Evolutionary conservation across 768 basidiomycete species (phyloP).

Genomic region (Amyloporia xantha): DNA sequence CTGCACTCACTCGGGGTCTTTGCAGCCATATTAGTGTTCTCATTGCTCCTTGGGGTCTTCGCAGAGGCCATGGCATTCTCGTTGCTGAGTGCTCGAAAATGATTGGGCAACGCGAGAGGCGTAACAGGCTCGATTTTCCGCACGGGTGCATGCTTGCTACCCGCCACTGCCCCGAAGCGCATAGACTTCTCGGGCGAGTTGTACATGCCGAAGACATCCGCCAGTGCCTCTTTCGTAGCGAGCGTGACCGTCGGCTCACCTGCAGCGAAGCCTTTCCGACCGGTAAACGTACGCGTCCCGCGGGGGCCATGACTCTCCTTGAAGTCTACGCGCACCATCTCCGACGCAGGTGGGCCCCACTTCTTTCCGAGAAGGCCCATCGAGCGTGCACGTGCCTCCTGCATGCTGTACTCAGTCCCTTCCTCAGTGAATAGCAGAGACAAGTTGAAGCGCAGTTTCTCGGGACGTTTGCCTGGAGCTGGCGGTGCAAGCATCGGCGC

Average conservation of each 20-base stretch:
- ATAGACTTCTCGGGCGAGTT: constrained; percentile 81
- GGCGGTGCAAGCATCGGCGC: constrained; percentile 69
- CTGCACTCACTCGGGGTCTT: constrained; percentile 1
- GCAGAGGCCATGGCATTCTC: constrained; percentile 21
- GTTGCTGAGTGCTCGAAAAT: constrained; percentile 13
- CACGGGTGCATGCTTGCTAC: constrained; percentile 69
- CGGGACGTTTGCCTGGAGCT: constrained; percentile 60
- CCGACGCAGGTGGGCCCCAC: constrained; percentile 57
- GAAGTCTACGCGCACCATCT: constrained; percentile 43
- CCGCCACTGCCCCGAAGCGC: constrained; percentile 38
- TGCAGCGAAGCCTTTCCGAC: constrained; percentile 40
- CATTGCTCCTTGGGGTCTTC: constrained; percentile 26
- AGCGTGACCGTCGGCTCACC: constrained; percentile 88
- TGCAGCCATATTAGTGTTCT: not conserved
- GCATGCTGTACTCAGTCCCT: constrained; percentile 74
- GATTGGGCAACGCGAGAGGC: constrained; percentile 17
- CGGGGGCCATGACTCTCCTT: constrained; percentile 41
- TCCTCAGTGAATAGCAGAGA: constrained; percentile 69
- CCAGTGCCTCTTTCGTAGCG: constrained; percentile 92
- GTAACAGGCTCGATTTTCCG: constrained; percentile 58
- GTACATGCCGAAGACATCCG: constrained; percentile 94
- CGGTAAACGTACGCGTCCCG: constrained; percentile 23
- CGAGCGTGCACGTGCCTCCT: constrained; percentile 75
- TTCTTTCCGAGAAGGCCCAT: constrained; percentile 82
- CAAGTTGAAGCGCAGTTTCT: constrained; percentile 65